Conservation (phyloP, 306 rosid genomes). For the Quercus mongolica region DNA sequence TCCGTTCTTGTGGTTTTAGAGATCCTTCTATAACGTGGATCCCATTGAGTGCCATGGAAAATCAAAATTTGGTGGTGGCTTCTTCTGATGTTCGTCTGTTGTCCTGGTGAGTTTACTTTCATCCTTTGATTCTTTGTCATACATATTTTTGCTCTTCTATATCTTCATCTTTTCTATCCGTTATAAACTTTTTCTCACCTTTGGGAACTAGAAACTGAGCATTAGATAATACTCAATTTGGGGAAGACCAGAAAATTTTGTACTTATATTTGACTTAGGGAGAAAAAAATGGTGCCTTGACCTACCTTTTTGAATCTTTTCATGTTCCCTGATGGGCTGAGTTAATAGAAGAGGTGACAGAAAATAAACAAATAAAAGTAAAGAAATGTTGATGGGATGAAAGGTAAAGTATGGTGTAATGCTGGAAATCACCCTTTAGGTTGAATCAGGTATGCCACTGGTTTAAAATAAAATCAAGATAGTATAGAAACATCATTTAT, state of each 20-base stretch:
- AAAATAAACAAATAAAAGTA: background rate
- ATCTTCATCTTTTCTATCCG: background rate
- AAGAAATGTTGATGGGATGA: background rate
- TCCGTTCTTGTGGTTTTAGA: conserved; percentile 81
- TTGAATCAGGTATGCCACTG: background rate
- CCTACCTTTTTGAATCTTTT: background rate
- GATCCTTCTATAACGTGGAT: conserved; percentile 75
- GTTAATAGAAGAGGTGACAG: background rate
- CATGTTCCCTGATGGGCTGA: background rate
- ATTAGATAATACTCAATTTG: background rate
- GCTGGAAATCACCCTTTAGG: background rate
- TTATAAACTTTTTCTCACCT: background rate
- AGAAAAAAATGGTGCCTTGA: background rate
- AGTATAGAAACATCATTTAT: background rate
- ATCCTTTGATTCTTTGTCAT: background rate
- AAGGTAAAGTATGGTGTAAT: background rate
- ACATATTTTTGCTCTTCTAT: background rate
- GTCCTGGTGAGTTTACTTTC: conserved; percentile 62
- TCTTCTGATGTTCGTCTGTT: conserved; percentile 64
- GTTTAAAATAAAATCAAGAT: background rate
- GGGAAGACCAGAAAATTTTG: background rate
- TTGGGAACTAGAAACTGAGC: background rate
- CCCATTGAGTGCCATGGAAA: conserved; percentile 87
- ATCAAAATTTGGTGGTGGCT: conserved; percentile 86
- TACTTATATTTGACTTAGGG: background rate